These are phyloP conservation scores for Colletotrichum agaves DNA, from an alignment of 2,329 filamentous ascomycete genomes.

Conservation along the genomic window DNA sequence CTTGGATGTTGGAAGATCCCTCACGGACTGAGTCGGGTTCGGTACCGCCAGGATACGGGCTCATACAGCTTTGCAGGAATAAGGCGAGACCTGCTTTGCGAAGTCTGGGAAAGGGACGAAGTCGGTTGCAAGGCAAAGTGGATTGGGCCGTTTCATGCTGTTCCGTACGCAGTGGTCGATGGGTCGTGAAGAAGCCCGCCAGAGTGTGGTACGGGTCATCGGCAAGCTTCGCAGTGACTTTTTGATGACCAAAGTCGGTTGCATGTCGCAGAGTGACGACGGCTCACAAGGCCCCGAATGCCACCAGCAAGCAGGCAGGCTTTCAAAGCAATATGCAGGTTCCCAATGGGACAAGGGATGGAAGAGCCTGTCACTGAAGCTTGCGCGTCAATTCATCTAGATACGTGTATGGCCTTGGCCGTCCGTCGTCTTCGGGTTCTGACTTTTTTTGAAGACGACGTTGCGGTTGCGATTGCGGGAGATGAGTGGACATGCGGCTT, in stretches of 20 bases:
- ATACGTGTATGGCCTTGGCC: neutral
- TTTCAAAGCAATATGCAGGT: neutral
- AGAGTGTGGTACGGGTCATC: neutral
- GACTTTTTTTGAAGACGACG: too few relatives aligned
- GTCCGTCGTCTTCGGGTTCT: too few relatives aligned
- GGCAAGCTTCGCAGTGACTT: conserved; percentile 19
- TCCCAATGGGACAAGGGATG: conserved; percentile 1
- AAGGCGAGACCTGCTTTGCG: conserved; percentile 22
- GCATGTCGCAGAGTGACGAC: conserved; percentile 22
- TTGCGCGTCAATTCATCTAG: conserved; percentile 31
- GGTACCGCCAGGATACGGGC: conserved; percentile 13
- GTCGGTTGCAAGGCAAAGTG: neutral
- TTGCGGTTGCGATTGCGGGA: neutral
- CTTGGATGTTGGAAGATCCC: conserved; percentile 20
- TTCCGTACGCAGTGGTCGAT: neutral
- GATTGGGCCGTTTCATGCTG: conserved; percentile 5
- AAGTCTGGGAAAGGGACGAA: neutral
- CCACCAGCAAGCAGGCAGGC: neutral
- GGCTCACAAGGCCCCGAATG: neutral
- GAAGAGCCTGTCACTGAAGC: conserved; percentile 13
- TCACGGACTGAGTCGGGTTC: conserved; percentile 11
- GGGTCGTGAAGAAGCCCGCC: neutral
- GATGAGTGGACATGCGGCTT: neutral
- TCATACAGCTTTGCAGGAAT: conserved; percentile 22
- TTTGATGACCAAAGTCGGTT: neutral